A percentile compares a stretch with the other conserved stretches of the same genome.
Conservation (phyloP, 352 stramenopile species). For the Thraustochytrium striatum region DNA sequence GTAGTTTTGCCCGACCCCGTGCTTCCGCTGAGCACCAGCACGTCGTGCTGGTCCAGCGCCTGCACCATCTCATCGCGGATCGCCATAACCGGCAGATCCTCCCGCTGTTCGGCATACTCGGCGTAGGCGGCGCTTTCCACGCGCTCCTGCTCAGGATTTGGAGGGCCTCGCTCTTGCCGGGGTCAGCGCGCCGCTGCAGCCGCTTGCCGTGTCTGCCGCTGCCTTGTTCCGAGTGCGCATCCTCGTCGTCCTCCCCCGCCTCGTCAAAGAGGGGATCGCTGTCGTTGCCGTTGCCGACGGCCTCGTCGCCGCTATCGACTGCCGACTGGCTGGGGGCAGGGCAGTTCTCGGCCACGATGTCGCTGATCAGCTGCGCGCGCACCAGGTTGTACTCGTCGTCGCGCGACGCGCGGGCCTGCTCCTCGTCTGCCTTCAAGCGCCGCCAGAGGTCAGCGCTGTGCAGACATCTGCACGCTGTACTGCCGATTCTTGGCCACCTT, state of each 20-base stretch:
- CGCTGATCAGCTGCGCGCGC: background rate
- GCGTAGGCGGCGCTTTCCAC: background rate
- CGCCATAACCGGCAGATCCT: conserved; percentile 69
- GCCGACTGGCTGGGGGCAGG: background rate
- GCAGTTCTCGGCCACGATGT: background rate
- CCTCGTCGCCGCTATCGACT: background rate
- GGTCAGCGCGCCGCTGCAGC: too few species aligned
- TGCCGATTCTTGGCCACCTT: background rate
- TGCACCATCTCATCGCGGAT: conserved; percentile 74
- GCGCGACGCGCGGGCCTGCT: background rate
- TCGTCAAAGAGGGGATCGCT: background rate
- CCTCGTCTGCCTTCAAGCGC: background rate
- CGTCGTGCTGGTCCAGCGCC: conserved; percentile 67
- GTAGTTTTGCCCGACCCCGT: conserved; percentile 92
- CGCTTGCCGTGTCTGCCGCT: background rate
- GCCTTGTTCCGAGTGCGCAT: background rate
- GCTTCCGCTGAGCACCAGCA: conserved; percentile 87
- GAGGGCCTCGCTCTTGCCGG: too few species aligned
- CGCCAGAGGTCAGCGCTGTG: conserved; percentile 6
- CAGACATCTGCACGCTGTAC: conserved; percentile 31
- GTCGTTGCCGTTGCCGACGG: background rate
- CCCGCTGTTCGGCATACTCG: conserved; percentile 52
- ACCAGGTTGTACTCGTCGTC: background rate
- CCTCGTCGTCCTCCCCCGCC: background rate
- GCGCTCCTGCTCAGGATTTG: too few species aligned